phyloP scores from a whole-genome alignment of 1,284 basidiomycete genomes.

The Tilletia caries region DNA sequence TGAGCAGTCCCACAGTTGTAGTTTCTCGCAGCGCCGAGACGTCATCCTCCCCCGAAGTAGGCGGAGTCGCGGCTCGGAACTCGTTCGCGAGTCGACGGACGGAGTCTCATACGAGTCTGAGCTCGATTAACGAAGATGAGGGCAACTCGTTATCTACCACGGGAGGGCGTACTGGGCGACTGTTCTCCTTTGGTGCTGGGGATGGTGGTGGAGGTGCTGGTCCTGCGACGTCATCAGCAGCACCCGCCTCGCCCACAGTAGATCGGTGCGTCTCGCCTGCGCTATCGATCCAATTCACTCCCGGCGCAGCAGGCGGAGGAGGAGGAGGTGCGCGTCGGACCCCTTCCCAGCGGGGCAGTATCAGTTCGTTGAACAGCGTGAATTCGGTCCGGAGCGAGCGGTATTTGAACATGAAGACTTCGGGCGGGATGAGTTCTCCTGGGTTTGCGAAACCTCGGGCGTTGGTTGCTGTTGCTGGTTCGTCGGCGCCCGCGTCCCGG shows the following conservation, averaged over 20 bases:
- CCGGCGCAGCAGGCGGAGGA: too few relatives aligned
- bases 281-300: neutral
- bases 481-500: slow-evolving; percentile 10
- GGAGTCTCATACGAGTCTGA: slow-evolving; percentile 3
- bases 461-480: neutral
- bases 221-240: too few relatives aligned
- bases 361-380: slow-evolving; percentile 10
- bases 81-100: neutral
- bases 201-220: too few relatives aligned
- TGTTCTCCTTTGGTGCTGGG: too few relatives aligned
- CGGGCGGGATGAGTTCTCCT: neutral
- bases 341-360: slow-evolving; percentile 8
- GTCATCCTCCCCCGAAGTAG: too few relatives aligned
- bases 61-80: too few relatives aligned
- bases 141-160: too few relatives aligned
- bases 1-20: slow-evolving; percentile 1
- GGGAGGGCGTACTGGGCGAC: too few relatives aligned
- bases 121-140: slow-evolving; percentile 2
- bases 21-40: neutral
- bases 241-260: neutral
- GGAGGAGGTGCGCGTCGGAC: neutral
- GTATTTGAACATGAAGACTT: too few relatives aligned
- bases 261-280: neutral
- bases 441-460: neutral
- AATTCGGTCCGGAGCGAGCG: slow-evolving; percentile 11